Evolutionary conservation across 768 basidiomycete species (phyloP).

Genomic region (Termitomyces sp.): DNA sequence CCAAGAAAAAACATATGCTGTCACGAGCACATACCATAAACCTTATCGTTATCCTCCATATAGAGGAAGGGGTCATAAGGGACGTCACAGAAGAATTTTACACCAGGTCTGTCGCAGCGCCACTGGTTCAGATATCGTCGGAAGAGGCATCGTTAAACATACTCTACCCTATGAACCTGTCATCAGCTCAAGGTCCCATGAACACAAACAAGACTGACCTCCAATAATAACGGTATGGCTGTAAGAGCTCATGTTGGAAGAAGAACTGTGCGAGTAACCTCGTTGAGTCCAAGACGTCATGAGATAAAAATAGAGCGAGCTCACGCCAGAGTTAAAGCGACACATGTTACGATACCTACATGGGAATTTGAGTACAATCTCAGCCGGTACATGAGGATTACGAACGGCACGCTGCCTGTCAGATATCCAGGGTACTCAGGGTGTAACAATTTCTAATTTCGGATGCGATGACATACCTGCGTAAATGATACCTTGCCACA

Average conservation of each 20-base stretch:
- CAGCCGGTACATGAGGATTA: conserved; percentile 11
- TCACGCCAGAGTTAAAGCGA: conserved; percentile 86
- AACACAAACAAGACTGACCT: conserved; percentile 27
- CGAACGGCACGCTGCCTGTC: conserved; percentile 72
- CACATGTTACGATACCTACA: conserved; percentile 91
- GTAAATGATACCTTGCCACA: conserved; percentile 58
- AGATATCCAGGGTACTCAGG: conserved; percentile 5
- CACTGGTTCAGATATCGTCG: background rate
- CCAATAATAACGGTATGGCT: conserved; percentile 85
- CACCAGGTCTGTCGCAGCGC: conserved; percentile 53
- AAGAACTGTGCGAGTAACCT: conserved; percentile 54
- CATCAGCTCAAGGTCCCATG: background rate
- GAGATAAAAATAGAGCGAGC: conserved; percentile 19
- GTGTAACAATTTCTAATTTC: background rate
- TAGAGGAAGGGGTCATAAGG: conserved; percentile 78
- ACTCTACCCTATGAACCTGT: conserved; percentile 61
- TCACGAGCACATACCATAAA: conserved; percentile 32
- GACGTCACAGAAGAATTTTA: conserved; percentile 75
- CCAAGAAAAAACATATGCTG: background rate
- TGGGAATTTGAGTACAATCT: background rate
- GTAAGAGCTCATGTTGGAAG: conserved; percentile 73
- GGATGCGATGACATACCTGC: conserved; percentile 37
- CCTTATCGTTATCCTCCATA: conserved; percentile 65
- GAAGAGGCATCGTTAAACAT: conserved; percentile 22
- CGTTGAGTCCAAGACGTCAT: background rate